These are phyloP conservation scores for Dalbergia cultrata DNA, from an alignment of 306 rosid genomes.

Conservation along the genomic window DNA sequence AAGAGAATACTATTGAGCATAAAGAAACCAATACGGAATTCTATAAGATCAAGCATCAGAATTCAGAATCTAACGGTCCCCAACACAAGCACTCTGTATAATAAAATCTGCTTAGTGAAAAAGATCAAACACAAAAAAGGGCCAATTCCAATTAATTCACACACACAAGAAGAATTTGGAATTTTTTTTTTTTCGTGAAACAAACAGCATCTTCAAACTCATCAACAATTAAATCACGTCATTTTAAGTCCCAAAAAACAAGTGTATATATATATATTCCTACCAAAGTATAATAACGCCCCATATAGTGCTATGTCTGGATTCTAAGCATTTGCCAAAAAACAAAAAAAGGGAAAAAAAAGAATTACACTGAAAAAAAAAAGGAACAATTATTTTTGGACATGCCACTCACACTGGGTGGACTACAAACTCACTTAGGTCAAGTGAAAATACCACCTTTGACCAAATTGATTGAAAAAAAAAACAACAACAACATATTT, in stretches of 20 bases:
- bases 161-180: constrained; percentile 51
- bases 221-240: constrained; percentile 66
- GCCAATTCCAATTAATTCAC: constrained; percentile 51
- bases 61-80: constrained; percentile 94
- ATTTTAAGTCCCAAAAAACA: constrained; percentile 17
- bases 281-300: constrained; percentile 29
- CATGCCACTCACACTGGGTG: constrained; percentile 29
- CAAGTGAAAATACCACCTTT: constrained; percentile 40
- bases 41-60: constrained; percentile 82
- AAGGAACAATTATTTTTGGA: constrained; percentile 42
- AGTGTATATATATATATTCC: constrained; percentile 47
- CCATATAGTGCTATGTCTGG: constrained; percentile 46
- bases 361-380: constrained; percentile 23
- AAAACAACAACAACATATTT: not conserved
- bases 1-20: constrained; percentile 52
- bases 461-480: constrained; percentile 35
- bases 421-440: constrained; percentile 35
- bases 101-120: constrained; percentile 46
- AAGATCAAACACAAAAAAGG: constrained; percentile 34
- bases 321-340: constrained; percentile 42
- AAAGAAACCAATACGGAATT: constrained; percentile 67
- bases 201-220: constrained; percentile 70
- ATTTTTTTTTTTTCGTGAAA: constrained; percentile 43
- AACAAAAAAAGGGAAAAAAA: too few relatives aligned
- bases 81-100: constrained; percentile 56